Evolutionary conservation across 352 stramenopile species (phyloP).

Genomic region (Globisporangium iwayamae): DNA sequence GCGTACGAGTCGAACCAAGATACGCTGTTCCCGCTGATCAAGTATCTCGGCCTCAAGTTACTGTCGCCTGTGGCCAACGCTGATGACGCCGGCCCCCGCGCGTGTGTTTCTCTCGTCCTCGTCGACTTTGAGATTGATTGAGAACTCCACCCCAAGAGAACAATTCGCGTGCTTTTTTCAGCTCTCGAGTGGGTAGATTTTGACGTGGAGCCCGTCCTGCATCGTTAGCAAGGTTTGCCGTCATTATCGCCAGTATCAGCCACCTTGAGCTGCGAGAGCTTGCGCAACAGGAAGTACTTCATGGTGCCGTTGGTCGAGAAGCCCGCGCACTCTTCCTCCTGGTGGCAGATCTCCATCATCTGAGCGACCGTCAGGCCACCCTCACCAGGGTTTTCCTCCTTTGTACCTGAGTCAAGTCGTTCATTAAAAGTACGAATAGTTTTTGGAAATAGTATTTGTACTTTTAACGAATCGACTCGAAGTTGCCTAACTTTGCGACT

Average conservation of each 20-base stretch:
- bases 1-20: too few species aligned
- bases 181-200: slow-evolving; percentile 44
- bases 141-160: too few species aligned
- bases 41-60: too few species aligned
- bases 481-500: neutral
- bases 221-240: slow-evolving; percentile 15
- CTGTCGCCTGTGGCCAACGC: too few species aligned
- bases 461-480: neutral
- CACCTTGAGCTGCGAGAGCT: slow-evolving; percentile 72
- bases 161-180: too few species aligned
- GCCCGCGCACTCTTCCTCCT: slow-evolving; percentile 66
- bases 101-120: too few species aligned
- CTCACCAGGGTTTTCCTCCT: too few species aligned
- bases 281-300: slow-evolving; percentile 72
- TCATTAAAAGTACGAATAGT: too few species aligned
- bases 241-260: neutral
- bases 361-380: slow-evolving; percentile 19
- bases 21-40: too few species aligned
- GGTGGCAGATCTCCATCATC: slow-evolving; percentile 57
- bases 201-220: slow-evolving; percentile 57
- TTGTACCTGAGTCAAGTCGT: too few species aligned
- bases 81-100: too few species aligned
- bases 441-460: neutral
- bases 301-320: slow-evolving; percentile 72
- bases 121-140: too few species aligned